Base-by-base conservation (phyloP, 306 rosid species). In the Aeschynomene evenia region DNA sequence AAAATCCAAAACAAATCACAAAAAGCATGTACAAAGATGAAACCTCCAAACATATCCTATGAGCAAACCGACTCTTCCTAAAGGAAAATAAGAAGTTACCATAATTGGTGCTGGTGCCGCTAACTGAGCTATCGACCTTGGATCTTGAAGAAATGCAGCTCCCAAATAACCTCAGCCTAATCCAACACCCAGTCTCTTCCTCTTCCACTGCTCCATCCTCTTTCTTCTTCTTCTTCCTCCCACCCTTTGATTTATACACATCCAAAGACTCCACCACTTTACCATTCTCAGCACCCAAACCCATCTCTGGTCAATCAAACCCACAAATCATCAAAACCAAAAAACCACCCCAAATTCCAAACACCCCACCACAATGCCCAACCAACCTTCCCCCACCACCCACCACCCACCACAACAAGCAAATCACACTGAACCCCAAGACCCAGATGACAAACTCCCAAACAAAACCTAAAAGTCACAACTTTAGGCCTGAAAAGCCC, bases 91-190 rank as follows among this genome's bases (percentile, higher is more conserved):
- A 76, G 66, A 63, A 28, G 80, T 77, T 90, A 90, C 96, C 96
- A 83, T 74, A 86, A 83, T 83, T 85, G 79, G 90, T 68, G 75
- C 91, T 84, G 77, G 85, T 80, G 50, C 96, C 96, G 63, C 96
- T 89, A 19, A 82, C 81, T 43, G 98, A 90, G 84, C 84, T 90
- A 79, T 93, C 96, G 75, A 93, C 96, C 80, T 92, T 93, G 84
- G 98, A 93, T 93, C 96, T 89, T 67, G 98, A 92, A 83, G 91
- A 88, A 88, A 90, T 90, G 93, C 98, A 92, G 95, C 91, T 85
- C 9, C 93, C 87, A 80, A 92, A 61, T 54, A 88, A 80, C 74
- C 89, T 88, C 68, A 88, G 57, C 79, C 87, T 82, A 70, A 85
- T 49, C 98, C 93, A 92, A 77, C 96, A 92, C 55, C 96, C 96